Conservation (phyloP, 371 early-diverging fungal genomes). For the Mucor irregularis region DNA sequence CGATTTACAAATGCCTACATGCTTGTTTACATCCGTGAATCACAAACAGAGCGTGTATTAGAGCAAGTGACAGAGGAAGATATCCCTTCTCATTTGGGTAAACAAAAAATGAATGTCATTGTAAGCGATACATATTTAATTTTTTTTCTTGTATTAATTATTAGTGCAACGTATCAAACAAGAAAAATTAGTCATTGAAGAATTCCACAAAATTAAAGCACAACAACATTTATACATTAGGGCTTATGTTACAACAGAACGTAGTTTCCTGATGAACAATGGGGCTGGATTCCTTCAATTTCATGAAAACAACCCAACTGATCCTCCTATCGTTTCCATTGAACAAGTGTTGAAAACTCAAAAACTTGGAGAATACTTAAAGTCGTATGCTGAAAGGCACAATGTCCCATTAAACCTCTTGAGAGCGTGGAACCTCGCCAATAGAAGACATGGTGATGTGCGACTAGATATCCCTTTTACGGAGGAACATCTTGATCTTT, state of each 20-base stretch:
- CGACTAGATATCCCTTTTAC: conserved; percentile 70
- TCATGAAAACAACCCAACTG: neutral
- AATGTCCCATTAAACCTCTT: conserved; percentile 29
- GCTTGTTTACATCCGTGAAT: conserved; percentile 91
- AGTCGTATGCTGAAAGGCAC: conserved; percentile 18
- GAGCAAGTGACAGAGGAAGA: conserved; percentile 62
- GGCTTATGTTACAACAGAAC: conserved; percentile 40
- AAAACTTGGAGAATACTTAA: neutral
- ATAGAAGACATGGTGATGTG: conserved; percentile 82
- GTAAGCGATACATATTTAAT: neutral
- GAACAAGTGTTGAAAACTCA: neutral
- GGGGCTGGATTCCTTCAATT: conserved; percentile 66
- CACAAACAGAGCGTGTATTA: conserved; percentile 66
- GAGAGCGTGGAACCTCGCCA: conserved; percentile 79
- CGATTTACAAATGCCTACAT: conserved; percentile 95
- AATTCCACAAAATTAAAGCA: conserved; percentile 49
- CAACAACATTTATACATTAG: conserved; percentile 62
- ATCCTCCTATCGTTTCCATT: neutral
- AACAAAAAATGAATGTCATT: conserved; percentile 7
- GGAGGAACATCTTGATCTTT: conserved; percentile 6
- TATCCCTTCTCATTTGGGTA: conserved; percentile 79
- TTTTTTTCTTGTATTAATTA: neutral
- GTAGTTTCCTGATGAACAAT: conserved; percentile 57
- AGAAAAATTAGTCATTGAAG: conserved; percentile 45
- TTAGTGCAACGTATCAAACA: conserved; percentile 40